These are phyloP conservation scores for Zymoseptoria tritici DNA, from an alignment of 2,329 filamentous ascomycete genomes.

Conservation along the genomic window DNA sequence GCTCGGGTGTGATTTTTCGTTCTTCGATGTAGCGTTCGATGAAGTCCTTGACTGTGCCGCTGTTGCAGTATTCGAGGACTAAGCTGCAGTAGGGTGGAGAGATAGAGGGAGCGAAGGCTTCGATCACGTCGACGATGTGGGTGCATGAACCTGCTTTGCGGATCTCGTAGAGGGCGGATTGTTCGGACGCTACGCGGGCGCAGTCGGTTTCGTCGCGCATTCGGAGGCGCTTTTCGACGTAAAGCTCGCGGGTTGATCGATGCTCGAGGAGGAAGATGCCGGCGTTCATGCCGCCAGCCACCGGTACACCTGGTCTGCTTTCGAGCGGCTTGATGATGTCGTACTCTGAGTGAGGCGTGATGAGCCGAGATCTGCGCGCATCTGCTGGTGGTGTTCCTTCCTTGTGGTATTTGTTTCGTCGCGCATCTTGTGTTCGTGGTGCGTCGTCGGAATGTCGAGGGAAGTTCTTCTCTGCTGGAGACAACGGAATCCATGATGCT, in stretches of 20 bases:
- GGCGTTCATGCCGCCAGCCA: slow-evolving; percentile 5
- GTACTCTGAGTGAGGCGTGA: slow-evolving; percentile 2
- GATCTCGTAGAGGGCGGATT: slow-evolving; percentile 11
- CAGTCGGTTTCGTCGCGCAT: not conserved
- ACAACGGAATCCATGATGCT: not conserved
- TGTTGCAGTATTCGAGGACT: slow-evolving; percentile 17
- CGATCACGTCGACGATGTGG: slow-evolving; percentile 9
- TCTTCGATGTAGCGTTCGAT: slow-evolving; percentile 8
- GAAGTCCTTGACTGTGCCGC: slow-evolving; percentile 8
- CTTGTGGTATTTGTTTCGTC: not conserved
- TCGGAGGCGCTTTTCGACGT: slow-evolving; percentile 10
- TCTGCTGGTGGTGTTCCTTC: not conserved
- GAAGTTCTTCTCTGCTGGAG: not conserved
- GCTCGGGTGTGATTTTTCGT: slow-evolving; percentile 2
- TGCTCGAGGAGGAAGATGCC: slow-evolving; percentile 9
- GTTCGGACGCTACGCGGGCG: slow-evolving; percentile 7
- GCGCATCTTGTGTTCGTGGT: not conserved
- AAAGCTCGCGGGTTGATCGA: slow-evolving; percentile 2
- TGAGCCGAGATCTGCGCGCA: not conserved
- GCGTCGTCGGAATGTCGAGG: not conserved
- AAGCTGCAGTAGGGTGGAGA: slow-evolving; percentile 3
- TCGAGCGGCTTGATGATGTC: slow-evolving; percentile 4
- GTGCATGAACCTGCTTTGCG: not conserved
- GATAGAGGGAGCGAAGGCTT: slow-evolving; percentile 4
- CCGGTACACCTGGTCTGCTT: not conserved